These are phyloP conservation scores for Suhomyces panamericanus DNA, from an alignment of 1,139 yeast genomes.

Conservation along the genomic window DNA sequence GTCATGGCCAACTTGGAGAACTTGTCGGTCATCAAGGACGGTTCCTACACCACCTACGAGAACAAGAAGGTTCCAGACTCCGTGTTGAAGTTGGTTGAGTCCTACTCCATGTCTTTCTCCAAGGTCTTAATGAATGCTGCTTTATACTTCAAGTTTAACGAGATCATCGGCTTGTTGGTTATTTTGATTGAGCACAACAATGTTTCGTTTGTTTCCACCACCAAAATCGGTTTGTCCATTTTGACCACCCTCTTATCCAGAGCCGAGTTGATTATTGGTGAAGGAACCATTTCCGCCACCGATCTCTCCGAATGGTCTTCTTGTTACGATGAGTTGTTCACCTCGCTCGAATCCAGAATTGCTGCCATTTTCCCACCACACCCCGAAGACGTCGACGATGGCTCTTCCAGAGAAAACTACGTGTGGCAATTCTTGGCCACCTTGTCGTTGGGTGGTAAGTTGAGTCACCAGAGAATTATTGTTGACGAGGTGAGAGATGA, in stretches of 20 bases:
- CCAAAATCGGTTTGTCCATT: constrained; percentile 84
- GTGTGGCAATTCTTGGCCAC: constrained; percentile 98
- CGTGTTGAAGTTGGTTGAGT: constrained; percentile 66
- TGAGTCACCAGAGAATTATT: constrained; percentile 90
- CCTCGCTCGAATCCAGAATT: constrained; percentile 75
- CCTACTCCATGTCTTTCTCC: constrained; percentile 79
- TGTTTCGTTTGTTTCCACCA: constrained; percentile 72
- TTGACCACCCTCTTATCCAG: constrained; percentile 87
- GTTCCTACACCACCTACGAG: constrained; percentile 72
- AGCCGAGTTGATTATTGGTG: constrained; percentile 91
- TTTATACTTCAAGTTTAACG: constrained; percentile 79
- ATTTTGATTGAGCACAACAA: constrained; percentile 72
- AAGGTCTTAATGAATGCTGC: constrained; percentile 84
- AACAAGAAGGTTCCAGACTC: constrained; percentile 53
- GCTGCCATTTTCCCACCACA: constrained; percentile 81
- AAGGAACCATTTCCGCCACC: constrained; percentile 59
- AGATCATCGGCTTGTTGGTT: constrained; percentile 78
- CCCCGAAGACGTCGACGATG: constrained; percentile 58
- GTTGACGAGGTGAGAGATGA: constrained; percentile 95
- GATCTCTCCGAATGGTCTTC: constrained; percentile 73
- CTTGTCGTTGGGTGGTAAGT: constrained; percentile 86
- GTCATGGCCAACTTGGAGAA: constrained; percentile 82
- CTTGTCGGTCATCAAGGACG: constrained; percentile 73
- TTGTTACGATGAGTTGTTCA: constrained; percentile 80
- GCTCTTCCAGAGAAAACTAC: constrained; percentile 59